Evolutionary conservation across 306 rosid species (phyloP), one percentile per base, ranked within the genome.

Genomic region (Lotus japonicus): DNA sequence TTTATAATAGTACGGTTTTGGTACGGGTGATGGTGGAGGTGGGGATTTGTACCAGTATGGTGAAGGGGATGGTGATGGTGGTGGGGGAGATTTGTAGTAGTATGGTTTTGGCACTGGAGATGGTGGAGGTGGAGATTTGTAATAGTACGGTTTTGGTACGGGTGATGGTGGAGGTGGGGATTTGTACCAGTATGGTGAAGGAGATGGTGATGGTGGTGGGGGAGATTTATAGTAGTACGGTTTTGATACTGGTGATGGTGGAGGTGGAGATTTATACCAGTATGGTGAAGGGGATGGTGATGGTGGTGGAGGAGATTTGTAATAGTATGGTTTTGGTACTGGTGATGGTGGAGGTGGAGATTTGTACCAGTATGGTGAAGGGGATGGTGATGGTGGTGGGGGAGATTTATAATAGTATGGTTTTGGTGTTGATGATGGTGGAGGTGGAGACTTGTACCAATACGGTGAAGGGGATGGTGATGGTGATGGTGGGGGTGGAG

Each of bases 401-500:
- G 84, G 84, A 3, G 84, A 80, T 0, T 70, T 41, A 3, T 80
- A 80, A 0, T 41, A 12, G 5, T 77, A 77, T 0, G 72, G 70
- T 0, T n/a, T n/a, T n/a, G n/a, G n/a, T n/a, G n/a, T n/a, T n/a
- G 70, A 52, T 2, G 74, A 11, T 2, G 91, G 91, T 1, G 91
- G 91, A 0, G 91, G 91, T 0, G 91, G 90, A 0, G 83, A 75
- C 0, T 71, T 58, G 15, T 86, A 86, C 11, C 41, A 38, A 9
- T 60, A 60, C 0, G 51, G 16, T 21, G n/a, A n/a, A n/a, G 68
- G 68, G 0, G 54, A 43, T 17, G 88, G 88, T 16, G 92, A n/a
- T 21, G 68, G 68, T 1, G 54, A 43, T 17, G 88, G 88, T 16
- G 92, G 92, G 11, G 92, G 91, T 1, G 91, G 92, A 0, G 96